Conservation (phyloP, 192 early-diverging fungal species). For the Backusella australiensis region DNA sequence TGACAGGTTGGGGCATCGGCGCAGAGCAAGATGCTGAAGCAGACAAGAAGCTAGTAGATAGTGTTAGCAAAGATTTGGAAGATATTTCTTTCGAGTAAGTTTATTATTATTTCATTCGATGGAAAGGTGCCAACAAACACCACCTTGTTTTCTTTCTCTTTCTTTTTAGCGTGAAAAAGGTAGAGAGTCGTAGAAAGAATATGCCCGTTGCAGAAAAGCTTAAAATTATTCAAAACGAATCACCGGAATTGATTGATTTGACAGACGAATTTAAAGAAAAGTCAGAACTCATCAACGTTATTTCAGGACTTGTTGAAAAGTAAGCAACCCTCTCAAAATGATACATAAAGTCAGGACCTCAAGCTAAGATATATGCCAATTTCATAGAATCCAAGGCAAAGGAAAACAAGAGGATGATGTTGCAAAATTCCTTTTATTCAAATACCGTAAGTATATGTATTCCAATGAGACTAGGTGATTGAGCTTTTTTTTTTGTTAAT, state of each 20-base stretch:
- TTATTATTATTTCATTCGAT: too few relatives aligned
- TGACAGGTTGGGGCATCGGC: slow-evolving; percentile 47
- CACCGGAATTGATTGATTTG: slow-evolving; percentile 72
- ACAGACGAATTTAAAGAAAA: slow-evolving; percentile 60
- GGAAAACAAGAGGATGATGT: slow-evolving; percentile 13
- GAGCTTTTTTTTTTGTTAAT: too few relatives aligned
- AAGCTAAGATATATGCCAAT: background rate
- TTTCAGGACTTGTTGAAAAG: slow-evolving; percentile 30
- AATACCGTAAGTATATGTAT: slow-evolving; percentile 30
- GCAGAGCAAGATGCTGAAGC: slow-evolving; percentile 44
- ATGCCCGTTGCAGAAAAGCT: slow-evolving; percentile 61
- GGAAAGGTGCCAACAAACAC: too few relatives aligned
- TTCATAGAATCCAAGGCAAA: slow-evolving; percentile 3
- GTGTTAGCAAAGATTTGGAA: slow-evolving; percentile 49
- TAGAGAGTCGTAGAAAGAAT: slow-evolving; percentile 32
- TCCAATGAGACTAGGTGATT: background rate
- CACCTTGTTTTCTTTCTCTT: too few relatives aligned
- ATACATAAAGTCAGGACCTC: background rate
- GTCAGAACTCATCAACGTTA: slow-evolving; percentile 32
- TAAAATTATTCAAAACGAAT: slow-evolving; percentile 66
- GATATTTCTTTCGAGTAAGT: slow-evolving; percentile 48
- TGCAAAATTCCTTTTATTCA: slow-evolving; percentile 28
- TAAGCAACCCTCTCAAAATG: background rate
- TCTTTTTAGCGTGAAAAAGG: background rate
- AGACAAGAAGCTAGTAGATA: slow-evolving; percentile 46